These are phyloP conservation scores for Panicum hallii DNA, from an alignment of 202 grass and related monocot species.

Conservation along the genomic window DNA sequence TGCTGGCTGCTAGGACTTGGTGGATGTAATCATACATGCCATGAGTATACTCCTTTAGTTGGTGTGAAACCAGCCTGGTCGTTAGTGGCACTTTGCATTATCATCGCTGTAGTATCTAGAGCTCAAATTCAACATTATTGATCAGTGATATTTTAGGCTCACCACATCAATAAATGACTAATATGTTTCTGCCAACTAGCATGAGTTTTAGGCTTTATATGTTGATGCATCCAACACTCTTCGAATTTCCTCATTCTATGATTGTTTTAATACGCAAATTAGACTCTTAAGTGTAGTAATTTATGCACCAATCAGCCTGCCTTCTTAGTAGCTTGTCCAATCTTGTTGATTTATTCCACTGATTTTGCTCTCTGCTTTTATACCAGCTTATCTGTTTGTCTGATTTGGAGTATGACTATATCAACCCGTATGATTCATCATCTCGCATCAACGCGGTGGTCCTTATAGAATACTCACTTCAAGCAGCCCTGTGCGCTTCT, in stretches of 20 bases:
- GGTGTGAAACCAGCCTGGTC: constrained; percentile 6
- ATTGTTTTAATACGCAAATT: neutral
- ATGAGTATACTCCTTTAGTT: neutral
- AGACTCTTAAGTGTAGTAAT: neutral
- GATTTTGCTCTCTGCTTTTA: constrained; percentile 48
- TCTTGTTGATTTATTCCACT: constrained; percentile 40
- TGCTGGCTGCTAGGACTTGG: neutral
- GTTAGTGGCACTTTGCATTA: neutral
- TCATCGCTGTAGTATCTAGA: constrained; percentile 14
- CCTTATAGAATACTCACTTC: constrained; percentile 75
- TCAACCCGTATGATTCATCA: constrained; percentile 96
- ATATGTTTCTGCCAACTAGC: neutral
- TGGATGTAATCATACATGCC: constrained; percentile 33
- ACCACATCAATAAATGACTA: constrained; percentile 2
- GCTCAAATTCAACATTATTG: neutral
- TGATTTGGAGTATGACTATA: constrained; percentile 95
- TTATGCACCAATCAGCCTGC: neutral
- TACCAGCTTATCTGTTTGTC: constrained; percentile 87
- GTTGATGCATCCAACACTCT: neutral
- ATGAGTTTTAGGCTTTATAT: neutral
- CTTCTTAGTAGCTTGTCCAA: constrained; percentile 8
- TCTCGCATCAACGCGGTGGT: constrained; percentile 86
- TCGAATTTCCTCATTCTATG: neutral
- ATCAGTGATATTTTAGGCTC: neutral
- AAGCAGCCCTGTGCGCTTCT: constrained; percentile 71